Percentiles rank a stretch among this genome's conserved stretches.
Evolutionary conservation across 352 stramenopile species (phyloP).

Genomic region (Pelagophyceae sp.): DNA sequence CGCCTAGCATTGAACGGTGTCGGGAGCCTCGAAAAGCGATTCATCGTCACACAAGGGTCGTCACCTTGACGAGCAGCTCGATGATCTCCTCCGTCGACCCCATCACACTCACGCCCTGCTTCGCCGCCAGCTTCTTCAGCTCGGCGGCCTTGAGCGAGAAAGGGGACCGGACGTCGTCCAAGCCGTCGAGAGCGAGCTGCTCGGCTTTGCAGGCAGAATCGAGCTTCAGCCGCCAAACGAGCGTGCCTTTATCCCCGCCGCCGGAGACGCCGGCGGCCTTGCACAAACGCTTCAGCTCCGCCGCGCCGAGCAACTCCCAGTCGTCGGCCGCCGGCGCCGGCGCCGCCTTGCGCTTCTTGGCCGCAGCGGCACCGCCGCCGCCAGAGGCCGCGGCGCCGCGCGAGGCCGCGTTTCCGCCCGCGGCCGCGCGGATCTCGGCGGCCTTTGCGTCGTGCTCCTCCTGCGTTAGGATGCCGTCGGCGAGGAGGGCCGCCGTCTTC

Average conservation of each 20-base stretch:
- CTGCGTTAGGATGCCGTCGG: not conserved
- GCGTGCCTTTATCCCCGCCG: constrained; percentile 18
- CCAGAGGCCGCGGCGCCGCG: too few relatives aligned
- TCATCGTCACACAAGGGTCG: too few relatives aligned
- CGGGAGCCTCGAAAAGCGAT: too few relatives aligned
- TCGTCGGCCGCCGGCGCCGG: not conserved
- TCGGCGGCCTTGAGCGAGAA: constrained; percentile 20
- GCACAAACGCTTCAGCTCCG: constrained; percentile 18
- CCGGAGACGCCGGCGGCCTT: constrained; percentile 17
- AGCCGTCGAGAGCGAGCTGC: not conserved
- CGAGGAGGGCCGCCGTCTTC: not conserved
- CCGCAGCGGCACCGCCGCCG: not conserved
- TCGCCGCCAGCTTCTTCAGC: constrained; percentile 23
- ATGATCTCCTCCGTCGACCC: constrained; percentile 25
- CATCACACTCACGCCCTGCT: constrained; percentile 18
- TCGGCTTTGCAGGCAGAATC: not conserved
- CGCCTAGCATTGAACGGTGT: too few relatives aligned
- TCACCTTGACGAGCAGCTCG: constrained; percentile 19
- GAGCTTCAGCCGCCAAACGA: constrained; percentile 25
- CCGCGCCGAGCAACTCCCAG: constrained; percentile 14
- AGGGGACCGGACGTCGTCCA: constrained; percentile 4
- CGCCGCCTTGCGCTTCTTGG: not conserved
- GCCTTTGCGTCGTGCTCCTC: not conserved
- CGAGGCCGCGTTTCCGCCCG: not conserved
- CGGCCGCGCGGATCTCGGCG: not conserved